Evolutionary conservation across 129 eudicot genomes (phyloP), one percentile per base, ranked within the genome.

Genomic region (Pittosporum tobira): DNA sequence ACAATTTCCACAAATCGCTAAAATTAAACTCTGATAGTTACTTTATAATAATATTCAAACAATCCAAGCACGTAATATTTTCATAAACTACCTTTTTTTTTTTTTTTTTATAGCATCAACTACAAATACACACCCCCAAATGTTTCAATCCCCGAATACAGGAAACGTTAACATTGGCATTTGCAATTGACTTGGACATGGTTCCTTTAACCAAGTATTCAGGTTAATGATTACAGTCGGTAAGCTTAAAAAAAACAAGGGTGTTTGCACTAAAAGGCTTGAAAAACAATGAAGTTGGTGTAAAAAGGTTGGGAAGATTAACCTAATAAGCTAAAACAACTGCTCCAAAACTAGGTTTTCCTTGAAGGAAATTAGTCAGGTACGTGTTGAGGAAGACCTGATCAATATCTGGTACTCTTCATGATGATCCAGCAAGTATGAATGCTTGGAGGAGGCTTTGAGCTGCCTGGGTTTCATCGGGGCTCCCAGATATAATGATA

Each of bases 371-470:
- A 54, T 12, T 28, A 20, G 40, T 56, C 46, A 56, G 45, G 45
- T 31, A 28, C n/a, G n/a, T n/a, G n/a, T n/a, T 11, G 61, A 56
- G 45, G 43, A 54, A 30, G 61, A 31, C 46, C 40, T 37, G 30
- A 28, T 58, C 62, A 34, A 19, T n/a, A 14, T 58, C 30, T 22
- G 16, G 53, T 20, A 12, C 58, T 68, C 61, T 63, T 84, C 83
- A 78, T 54, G 71, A 77, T 58, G 76, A 64, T 51, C 81, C 88
- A 12, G 78, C 48, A 20, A 79, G 79, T 64, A 85, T 79, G 71
- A 85, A 89, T 40, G 97, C 95, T 53, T 89, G 95, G 13, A 89
- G 81, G 42, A 84, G 86, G 75, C 82, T 85, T 70, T 89, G 97
- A 56, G 97, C 93, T 19, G 80, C 81, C 48, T 80, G 95, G 21